A percentile compares a stretch with the other conserved stretches of the same genome.
These are phyloP conservation scores for Exophiala dermatitidis DNA, from an alignment of 2,329 filamentous ascomycete species.

Conservation along the genomic window DNA sequence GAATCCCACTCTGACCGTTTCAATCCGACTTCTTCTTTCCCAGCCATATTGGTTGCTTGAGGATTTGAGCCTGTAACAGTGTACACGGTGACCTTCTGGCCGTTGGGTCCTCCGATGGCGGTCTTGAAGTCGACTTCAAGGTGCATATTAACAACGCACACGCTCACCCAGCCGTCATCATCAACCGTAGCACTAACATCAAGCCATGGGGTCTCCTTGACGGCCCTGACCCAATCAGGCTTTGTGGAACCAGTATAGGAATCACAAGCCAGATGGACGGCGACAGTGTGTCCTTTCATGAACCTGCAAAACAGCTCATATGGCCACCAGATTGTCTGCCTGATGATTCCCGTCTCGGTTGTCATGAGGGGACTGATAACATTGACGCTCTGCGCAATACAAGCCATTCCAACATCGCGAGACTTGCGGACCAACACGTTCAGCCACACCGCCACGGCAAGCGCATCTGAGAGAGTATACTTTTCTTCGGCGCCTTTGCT, in stretches of 20 bases:
- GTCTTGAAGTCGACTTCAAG: slow-evolving; percentile 53
- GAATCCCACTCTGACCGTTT: slow-evolving; percentile 55
- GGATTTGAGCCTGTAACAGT: slow-evolving; percentile 54
- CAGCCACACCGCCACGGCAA: slow-evolving; percentile 67
- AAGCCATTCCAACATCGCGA: slow-evolving; percentile 66
- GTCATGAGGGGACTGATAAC: slow-evolving; percentile 74
- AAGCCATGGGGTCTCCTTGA: slow-evolving; percentile 59
- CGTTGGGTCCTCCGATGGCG: slow-evolving; percentile 31
- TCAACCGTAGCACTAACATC: slow-evolving; percentile 37
- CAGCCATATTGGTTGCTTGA: slow-evolving; percentile 55
- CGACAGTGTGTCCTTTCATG: slow-evolving; percentile 67
- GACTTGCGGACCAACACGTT: slow-evolving; percentile 70
- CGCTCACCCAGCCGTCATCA: slow-evolving; percentile 53
- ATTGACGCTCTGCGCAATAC: slow-evolving; percentile 70
- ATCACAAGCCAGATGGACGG: slow-evolving; percentile 55
- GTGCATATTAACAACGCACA: slow-evolving; percentile 68
- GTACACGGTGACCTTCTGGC: slow-evolving; percentile 52
- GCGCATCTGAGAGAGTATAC: slow-evolving; percentile 67
- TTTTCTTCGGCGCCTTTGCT: slow-evolving; percentile 64
- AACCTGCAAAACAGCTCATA: slow-evolving; percentile 60
- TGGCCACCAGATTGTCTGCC: slow-evolving; percentile 71
- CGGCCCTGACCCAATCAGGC: slow-evolving; percentile 34
- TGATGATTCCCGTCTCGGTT: slow-evolving; percentile 53
- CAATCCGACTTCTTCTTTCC: slow-evolving; percentile 56
- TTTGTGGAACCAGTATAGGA: slow-evolving; percentile 55